Base-by-base conservation (phyloP, 2,329 filamentous ascomycete species). In the Aspergillus pseudotamarii region DNA sequence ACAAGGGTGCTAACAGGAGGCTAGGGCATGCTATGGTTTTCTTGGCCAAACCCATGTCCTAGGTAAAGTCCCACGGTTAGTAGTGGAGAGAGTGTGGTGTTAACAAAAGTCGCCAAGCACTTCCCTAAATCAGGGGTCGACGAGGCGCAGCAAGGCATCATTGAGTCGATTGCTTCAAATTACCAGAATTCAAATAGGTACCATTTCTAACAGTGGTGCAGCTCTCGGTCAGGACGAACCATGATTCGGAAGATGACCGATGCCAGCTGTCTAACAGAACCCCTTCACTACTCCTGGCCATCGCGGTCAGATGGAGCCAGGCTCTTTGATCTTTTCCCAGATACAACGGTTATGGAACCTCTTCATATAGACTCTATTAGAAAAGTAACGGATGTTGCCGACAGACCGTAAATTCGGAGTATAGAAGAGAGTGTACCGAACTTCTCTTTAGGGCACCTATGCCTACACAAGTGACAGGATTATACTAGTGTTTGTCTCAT, bases 71-170 rank as follows among this genome's bases (percentile, higher is more conserved):
- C 38, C 38, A 41, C 6, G 19, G 38, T 41, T 46, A 14, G 21
- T 23, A 21, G 10, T 46, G 43, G n/a, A 21, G 43, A 23, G n/a
- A 10, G 14, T n/a, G 30, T 36, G 16, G 30, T 28, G 19, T 54
- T 36, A n/a, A 12, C 30, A 10, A 41, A 23, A 36, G 51, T 50
- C 14, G 46, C 51, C 51, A 54, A 54, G 51, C 28, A 54, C 21
- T n/a, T 54, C 19, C 51, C 51, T 54, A 54, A 54, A 54, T 23
- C 51, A 54, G 51, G 51, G 51, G 51, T 54, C 8, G 51, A 54
- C 12, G 51, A 54, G 51, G 51, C 51, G 51, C 51, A 54, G 51
- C 51, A 54, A 54, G 51, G 51, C 51, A 36, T 21, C 51, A 50
- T 54, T 11, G 11, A 10, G 6, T 36, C 2, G 16, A 11, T 54